Percentiles rank a stretch among this genome's conserved stretches.
Evolutionary conservation across 1,284 basidiomycete species (phyloP).

Genomic region (Ganoderma lingzhi): DNA sequence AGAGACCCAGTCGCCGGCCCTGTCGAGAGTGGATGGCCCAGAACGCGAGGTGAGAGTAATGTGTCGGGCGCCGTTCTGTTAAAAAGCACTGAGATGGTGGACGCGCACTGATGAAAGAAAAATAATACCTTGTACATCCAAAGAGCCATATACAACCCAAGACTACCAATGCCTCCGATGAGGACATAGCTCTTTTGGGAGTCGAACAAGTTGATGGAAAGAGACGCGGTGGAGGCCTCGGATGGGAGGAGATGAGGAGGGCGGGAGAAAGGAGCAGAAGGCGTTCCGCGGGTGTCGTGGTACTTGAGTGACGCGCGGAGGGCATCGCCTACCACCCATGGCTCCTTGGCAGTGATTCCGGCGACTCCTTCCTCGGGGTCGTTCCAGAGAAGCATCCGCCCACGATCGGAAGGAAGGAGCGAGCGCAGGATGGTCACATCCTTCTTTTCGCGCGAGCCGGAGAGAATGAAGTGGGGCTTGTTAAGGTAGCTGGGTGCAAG

Average conservation of each 20-base stretch:
- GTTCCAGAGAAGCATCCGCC: conserved; percentile 17
- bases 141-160: conserved; percentile 44
- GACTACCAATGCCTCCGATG: conserved; percentile 31
- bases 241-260: background rate
- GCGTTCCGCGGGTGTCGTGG: background rate
- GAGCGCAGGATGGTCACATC: conserved; percentile 8
- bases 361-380: conserved; percentile 11
- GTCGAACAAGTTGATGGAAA: conserved; percentile 12
- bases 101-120: background rate
- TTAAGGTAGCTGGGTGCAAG: background rate
- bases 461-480: conserved; percentile 12
- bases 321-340: conserved; percentile 22
- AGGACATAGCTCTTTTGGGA: conserved; percentile 31
- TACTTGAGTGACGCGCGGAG: background rate
- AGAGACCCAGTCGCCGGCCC: conserved; percentile 35
- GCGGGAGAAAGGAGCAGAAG: background rate
- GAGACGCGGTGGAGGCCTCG: background rate
- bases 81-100: background rate
- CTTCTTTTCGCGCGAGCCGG: conserved; percentile 5
- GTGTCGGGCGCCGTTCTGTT: conserved; percentile 47
- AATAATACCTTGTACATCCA: conserved; percentile 49
- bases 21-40: conserved; percentile 37
- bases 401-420: background rate
- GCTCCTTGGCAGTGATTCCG: conserved; percentile 6
- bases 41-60: conserved; percentile 50